Evolutionary conservation across 2,329 filamentous ascomycete species (phyloP), one percentile per base, ranked within the genome.

Genomic region (Aureobasidium subglaciale): DNA sequence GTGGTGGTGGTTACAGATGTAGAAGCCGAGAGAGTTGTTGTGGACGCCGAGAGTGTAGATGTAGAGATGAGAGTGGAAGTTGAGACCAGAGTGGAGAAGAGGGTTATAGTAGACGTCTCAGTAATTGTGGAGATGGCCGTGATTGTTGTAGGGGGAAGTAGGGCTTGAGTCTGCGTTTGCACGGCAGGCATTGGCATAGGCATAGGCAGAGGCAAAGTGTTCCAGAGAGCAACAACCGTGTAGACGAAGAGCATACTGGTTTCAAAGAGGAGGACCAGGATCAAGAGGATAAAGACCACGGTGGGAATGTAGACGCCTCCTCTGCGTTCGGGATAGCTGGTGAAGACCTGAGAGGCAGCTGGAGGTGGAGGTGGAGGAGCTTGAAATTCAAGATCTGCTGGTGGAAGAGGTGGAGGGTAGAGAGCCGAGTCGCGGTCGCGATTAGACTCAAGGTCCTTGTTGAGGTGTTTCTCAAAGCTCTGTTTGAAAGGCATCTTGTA

Each of bases 221-320:
- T 65, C 62, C 69, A 68, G 8, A 71, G 65, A 8, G 68, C 69
- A 32, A 71, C 67, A 29, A 68, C 60, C 4, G 68, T 70, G 61
- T 70, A 71, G 15, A 67, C 64, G 58, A 71, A 70, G 18, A 71
- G 63, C 27, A 67, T 54, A 2, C 63, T 66, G 56, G 65, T 68
- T 55, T 70, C 67, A 58, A 69, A 62, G 18, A 64, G 49, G 20
- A 64, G 58, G 11, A 69, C 62, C 18, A 64, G 45, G 25, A 64
- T 59, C 37, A 71, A 59, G 25, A 68, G 59, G 52, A 67, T 61
- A 60, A 70, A 65, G 30, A 70, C 40, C 16, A 64, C 60, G 48
- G 63, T 65, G 1, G 67, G 63, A 3, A 71, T 46, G 56, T 62
- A 62, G 46, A 71, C 62, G 20, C 68, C 68, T 16, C 63, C 62